Percentiles rank a stretch among this genome's conserved stretches.
Evolutionary conservation across 2,329 filamentous ascomycete species (phyloP).

Genomic region (Arachnomyces sp.): DNA sequence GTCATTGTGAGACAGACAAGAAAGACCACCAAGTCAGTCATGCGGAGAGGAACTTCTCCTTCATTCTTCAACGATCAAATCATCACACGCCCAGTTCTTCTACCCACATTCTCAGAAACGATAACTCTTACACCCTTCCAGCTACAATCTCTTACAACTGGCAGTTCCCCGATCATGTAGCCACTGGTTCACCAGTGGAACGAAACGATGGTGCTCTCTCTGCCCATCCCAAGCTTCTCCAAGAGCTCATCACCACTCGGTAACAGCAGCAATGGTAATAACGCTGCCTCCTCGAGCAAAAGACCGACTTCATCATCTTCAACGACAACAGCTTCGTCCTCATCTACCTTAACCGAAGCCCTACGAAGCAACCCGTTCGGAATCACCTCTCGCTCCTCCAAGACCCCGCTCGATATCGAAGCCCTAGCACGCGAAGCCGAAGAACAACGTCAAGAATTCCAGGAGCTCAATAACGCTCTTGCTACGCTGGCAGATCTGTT

Average conservation of each 20-base stretch:
- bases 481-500: constrained; percentile 36
- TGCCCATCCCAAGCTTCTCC: constrained; percentile 30
- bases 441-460: constrained; percentile 28
- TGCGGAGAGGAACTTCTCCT: no score
- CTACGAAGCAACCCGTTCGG: constrained; percentile 40
- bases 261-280: not conserved
- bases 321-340: constrained; percentile 13
- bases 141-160: not conserved
- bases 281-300: not conserved
- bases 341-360: constrained; percentile 35
- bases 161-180: constrained; percentile 26
- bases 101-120: no score
- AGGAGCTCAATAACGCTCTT: constrained; percentile 37
- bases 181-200: constrained; percentile 7
- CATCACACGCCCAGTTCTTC: no score
- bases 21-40: no score
- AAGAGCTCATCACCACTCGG: constrained; percentile 1
- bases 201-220: constrained; percentile 31
- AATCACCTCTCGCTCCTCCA: constrained; percentile 15
- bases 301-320: constrained; percentile 10
- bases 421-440: constrained; percentile 15
- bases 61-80: no score
- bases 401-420: constrained; percentile 19
- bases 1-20: no score
- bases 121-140: no score